Conservation (phyloP, 805 yeast species). For the Schwanniomyces sp. region DNA sequence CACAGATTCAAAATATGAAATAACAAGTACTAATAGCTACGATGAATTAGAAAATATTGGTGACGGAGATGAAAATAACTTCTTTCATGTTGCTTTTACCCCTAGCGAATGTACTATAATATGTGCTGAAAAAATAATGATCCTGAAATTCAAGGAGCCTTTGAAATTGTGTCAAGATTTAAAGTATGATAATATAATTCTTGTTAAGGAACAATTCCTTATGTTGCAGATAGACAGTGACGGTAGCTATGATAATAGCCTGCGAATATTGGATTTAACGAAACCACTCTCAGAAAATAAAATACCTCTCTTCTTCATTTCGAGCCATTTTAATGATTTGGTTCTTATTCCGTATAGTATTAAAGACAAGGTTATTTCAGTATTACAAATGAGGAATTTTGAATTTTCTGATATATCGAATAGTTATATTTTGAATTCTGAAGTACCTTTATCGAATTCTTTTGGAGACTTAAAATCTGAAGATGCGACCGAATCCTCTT, state of each 20-base stretch:
- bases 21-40: not conserved
- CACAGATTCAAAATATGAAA: slow-evolving; percentile 1
- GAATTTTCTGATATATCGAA: slow-evolving; percentile 45
- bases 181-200: slow-evolving; percentile 33
- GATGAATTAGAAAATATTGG: slow-evolving; percentile 11
- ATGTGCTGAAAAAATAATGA: slow-evolving; percentile 42
- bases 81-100: slow-evolving; percentile 62
- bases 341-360: slow-evolving; percentile 54
- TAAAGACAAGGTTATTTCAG: slow-evolving; percentile 44
- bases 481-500: not conserved
- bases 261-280: slow-evolving; percentile 55
- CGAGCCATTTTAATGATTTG: slow-evolving; percentile 64
- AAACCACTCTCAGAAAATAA: slow-evolving; percentile 56
- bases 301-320: slow-evolving; percentile 59
- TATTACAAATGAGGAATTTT: slow-evolving; percentile 45
- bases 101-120: slow-evolving; percentile 65
- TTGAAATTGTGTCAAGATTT: slow-evolving; percentile 31
- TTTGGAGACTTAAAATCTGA: not conserved
- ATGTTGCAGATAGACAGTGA: slow-evolving; percentile 62
- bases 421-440: slow-evolving; percentile 30
- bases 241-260: slow-evolving; percentile 51
- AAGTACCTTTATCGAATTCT: not conserved
- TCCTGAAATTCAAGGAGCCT: slow-evolving; percentile 37
- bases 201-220: slow-evolving; percentile 46
- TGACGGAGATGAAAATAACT: slow-evolving; percentile 40